Percentiles rank a stretch among this genome's conserved stretches.
These are phyloP conservation scores for Amesomyces nigricolor DNA, from an alignment of 2,329 filamentous ascomycete species.

Conservation along the genomic window DNA sequence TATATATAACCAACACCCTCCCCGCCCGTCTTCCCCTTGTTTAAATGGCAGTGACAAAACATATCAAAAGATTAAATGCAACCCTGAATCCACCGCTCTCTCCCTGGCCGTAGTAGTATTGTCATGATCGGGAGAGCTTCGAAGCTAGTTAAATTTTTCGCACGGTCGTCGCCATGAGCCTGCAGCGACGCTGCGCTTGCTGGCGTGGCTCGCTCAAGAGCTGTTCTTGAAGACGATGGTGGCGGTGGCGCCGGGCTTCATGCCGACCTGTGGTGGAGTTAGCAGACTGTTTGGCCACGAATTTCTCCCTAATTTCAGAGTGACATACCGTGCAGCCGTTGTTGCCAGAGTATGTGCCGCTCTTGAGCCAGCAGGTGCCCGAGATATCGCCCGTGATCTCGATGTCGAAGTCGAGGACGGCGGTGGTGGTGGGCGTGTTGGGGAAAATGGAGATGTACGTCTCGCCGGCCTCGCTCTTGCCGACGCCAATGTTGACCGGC, in stretches of 20 bases:
- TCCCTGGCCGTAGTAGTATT: neutral
- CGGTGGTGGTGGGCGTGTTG: constrained; percentile 69
- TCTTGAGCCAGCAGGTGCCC: constrained; percentile 57
- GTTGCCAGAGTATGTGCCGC: constrained; percentile 56
- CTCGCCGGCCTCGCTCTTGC: constrained; percentile 55
- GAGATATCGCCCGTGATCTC: constrained; percentile 62
- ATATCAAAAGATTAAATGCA: constrained; percentile 21
- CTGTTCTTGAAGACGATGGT: constrained; percentile 38
- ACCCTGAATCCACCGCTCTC: constrained; percentile 16
- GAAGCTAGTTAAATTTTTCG: neutral
- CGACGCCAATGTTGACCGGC: constrained; percentile 78
- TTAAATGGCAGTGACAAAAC: constrained; percentile 23
- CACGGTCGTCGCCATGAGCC: constrained; percentile 3
- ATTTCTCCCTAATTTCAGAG: neutral
- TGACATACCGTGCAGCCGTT: constrained; percentile 76
- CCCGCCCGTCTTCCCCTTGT: constrained; percentile 7
- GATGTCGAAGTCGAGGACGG: constrained; percentile 71
- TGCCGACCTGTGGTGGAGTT: constrained; percentile 36
- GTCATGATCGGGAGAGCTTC: constrained; percentile 3
- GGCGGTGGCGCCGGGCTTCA: constrained; percentile 38
- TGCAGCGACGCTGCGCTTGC: neutral
- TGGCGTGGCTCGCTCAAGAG: neutral
- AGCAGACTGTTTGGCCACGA: constrained; percentile 7
- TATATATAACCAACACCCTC: neutral
- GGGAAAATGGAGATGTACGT: constrained; percentile 82